Evolutionary conservation across 2,329 filamentous ascomycete genomes (phyloP), one percentile per base, ranked within the genome.

Genomic region (Monosporascus sp.): DNA sequence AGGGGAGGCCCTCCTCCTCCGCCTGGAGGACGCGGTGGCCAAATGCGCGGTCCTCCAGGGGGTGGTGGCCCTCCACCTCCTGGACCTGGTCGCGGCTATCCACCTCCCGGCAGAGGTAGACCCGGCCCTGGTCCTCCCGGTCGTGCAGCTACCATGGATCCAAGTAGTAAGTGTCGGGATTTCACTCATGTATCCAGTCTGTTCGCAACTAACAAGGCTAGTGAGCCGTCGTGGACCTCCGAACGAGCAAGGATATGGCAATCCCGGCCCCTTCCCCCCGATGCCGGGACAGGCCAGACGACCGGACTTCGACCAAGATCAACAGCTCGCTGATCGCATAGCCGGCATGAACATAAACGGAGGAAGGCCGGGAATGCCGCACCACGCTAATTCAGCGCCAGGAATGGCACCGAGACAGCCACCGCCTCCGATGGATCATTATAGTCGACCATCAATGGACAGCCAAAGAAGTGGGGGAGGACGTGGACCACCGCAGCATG

Each of bases 11-110:
- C 70, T 18, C 69, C 68, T 27, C 72, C 74, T 47, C 73, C 74
- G 52, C 66, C 68, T 31, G 70, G 72, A 37, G 76, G 72, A 52
- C 72, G 76, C 62, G 74, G 75, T 27, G 75, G 70, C n/a, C 72
- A 73, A 11, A 71, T 75, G 59, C 68, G 76, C 49, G 68, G 68
- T 20, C 67, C 70, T 6, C 65, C 65, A 17, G 57, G 62, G 48
- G 59, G 58, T 22, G 58, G 64, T 22, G 59, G 63, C n/a, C 62
- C 58, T 6, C 53, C 55, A 15, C 57, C 57, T 45, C 58, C 61
- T 6, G 62, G 62, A 47, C 63, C 61, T 25, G 63, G 61, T 11
- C 58, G 63, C 50, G 63, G 63, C 17, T 61, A 56, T 38, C 57
- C 57, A 31, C 55, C 58, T 52, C 56, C 57, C 49, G 68, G 66